Conservation (phyloP, 2,329 filamentous ascomycete species). For the Didymella pomorum region DNA sequence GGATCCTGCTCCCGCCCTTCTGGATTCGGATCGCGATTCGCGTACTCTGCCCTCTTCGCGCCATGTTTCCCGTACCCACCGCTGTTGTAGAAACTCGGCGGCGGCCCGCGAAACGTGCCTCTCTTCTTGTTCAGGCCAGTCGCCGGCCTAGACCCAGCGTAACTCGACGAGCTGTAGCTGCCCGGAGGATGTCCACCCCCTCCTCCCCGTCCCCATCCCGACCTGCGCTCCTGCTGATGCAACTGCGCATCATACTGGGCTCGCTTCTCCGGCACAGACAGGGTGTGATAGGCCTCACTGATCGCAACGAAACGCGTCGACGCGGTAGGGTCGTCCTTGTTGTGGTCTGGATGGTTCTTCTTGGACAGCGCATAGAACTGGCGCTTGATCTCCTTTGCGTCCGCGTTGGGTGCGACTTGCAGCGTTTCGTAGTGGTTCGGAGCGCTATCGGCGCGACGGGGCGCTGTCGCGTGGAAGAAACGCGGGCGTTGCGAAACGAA, state of each 20-base stretch:
- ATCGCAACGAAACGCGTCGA: conserved; percentile 81
- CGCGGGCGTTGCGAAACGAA: conserved; percentile 13
- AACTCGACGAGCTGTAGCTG: conserved; percentile 61
- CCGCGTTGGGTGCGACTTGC: conserved; percentile 73
- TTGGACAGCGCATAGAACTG: conserved; percentile 93
- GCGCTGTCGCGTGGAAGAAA: conserved; percentile 58
- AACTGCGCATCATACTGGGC: conserved; percentile 80
- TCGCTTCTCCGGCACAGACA: conserved; percentile 77
- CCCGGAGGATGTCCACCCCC: conserved; percentile 61
- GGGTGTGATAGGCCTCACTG: conserved; percentile 81
- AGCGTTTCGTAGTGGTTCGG: conserved; percentile 84
- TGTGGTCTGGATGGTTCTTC: conserved; percentile 89
- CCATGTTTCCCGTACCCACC: conserved; percentile 77
- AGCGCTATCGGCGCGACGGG: conserved; percentile 47
- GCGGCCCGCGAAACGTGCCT: conserved; percentile 81
- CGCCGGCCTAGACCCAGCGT: conserved; percentile 77
- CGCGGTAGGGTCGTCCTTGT: conserved; percentile 77
- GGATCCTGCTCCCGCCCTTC: conserved; percentile 32
- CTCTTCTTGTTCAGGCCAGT: conserved; percentile 81
- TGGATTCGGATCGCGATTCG: conserved; percentile 39
- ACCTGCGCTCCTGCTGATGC: conserved; percentile 45
- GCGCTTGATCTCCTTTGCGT: conserved; percentile 84
- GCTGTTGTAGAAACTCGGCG: conserved; percentile 84
- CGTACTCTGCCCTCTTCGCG: conserved; percentile 63
- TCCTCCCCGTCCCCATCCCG: conserved; percentile 42